Evolutionary conservation across 139 green algal genomes (phyloP).

Genomic region (Coccomyxa sp.): DNA sequence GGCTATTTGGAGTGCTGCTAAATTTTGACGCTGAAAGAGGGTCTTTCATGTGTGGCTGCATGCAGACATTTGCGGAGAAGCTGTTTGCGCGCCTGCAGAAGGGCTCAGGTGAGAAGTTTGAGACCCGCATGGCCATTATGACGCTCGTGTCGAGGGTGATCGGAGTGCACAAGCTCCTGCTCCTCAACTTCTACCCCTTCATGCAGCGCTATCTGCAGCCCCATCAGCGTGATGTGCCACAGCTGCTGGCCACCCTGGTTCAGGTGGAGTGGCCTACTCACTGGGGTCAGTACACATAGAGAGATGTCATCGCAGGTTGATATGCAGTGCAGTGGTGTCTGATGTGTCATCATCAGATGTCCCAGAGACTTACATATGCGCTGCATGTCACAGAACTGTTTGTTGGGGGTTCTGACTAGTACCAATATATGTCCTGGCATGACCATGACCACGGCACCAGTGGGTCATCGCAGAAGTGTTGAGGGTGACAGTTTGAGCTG

Average conservation of each 20-base stretch:
- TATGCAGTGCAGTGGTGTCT: not conserved
- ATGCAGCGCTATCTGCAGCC: slow-evolving; percentile 84
- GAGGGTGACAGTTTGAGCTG: no score
- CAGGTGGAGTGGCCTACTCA: slow-evolving; percentile 24
- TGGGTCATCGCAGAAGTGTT: no score
- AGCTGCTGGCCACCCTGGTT: slow-evolving; percentile 72
- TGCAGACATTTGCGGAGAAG: slow-evolving; percentile 84
- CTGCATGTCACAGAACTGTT: no score
- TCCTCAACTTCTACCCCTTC: slow-evolving; percentile 94
- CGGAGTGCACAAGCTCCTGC: slow-evolving; percentile 87
- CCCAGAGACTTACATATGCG: not conserved
- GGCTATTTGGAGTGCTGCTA: not conserved
- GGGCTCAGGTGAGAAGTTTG: slow-evolving; percentile 63
- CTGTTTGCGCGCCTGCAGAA: slow-evolving; percentile 75
- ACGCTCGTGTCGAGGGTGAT: slow-evolving; percentile 69
- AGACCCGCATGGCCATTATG: slow-evolving; percentile 76
- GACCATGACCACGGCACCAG: no score
- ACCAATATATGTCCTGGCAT: no score
- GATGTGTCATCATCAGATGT: not conserved
- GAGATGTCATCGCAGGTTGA: no score
- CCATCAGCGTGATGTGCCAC: slow-evolving; percentile 74
- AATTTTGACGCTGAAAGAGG: not conserved
- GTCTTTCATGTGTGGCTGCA: not conserved
- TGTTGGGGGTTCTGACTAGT: no score
- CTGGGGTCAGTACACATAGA: not conserved